Evolutionary conservation across 192 early-diverging fungal species (phyloP).

Genomic region (Umbelopsis ramanniana): DNA sequence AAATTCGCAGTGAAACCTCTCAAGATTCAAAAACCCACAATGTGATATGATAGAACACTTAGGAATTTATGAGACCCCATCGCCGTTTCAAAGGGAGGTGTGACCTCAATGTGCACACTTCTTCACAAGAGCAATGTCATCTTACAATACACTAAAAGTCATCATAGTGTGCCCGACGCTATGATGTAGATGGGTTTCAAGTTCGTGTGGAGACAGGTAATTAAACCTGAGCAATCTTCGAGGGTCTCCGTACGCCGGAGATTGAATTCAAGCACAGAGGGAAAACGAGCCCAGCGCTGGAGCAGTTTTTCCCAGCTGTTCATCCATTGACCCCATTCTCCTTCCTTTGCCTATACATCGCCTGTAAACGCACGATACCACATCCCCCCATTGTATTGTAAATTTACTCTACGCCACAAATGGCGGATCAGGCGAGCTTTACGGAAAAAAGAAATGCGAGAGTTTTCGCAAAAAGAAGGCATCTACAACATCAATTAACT

Average conservation of each 20-base stretch:
- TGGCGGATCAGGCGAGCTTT: conserved; percentile 21
- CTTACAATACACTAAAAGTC: too few relatives aligned
- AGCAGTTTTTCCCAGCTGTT: conserved; percentile 22
- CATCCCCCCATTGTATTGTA: neutral
- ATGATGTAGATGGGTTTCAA: neutral
- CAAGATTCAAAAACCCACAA: neutral
- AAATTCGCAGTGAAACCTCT: too few relatives aligned
- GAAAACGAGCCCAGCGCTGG: neutral
- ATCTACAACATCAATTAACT: conserved; percentile 15
- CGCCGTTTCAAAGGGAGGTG: conserved; percentile 1
- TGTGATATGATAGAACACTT: neutral
- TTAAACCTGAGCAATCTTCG: neutral
- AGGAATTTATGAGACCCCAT: neutral
- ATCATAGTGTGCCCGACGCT: neutral
- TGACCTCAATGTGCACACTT: neutral
- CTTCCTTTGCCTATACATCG: neutral
- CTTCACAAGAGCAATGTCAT: neutral
- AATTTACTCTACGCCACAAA: conserved; percentile 5
- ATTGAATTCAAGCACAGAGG: neutral
- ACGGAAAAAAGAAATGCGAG: conserved; percentile 19
- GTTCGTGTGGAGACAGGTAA: too few relatives aligned
- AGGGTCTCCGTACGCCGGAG: neutral
- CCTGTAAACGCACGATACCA: neutral
- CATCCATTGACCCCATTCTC: neutral
- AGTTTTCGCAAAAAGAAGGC: conserved; percentile 16